A percentile compares a stretch with the other conserved stretches of the same genome.
These are phyloP conservation scores for Pseudogymnoascus sp. DNA, from an alignment of 2,329 filamentous ascomycete genomes.

Conservation along the genomic window DNA sequence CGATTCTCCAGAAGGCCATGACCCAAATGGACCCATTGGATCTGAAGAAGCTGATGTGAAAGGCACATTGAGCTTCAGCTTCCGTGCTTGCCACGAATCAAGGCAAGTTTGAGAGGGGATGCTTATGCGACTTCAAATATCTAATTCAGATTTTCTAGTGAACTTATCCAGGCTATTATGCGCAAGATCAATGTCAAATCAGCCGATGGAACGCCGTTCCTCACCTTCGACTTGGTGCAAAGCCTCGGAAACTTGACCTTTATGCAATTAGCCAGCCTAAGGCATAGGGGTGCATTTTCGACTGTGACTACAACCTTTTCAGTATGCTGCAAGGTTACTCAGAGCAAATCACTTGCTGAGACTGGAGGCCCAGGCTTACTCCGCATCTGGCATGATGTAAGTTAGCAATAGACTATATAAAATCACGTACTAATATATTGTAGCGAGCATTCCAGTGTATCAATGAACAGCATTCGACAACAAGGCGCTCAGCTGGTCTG, in stretches of 20 bases:
- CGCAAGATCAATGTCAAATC: slow-evolving; percentile 43
- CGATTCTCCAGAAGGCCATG: slow-evolving; percentile 86
- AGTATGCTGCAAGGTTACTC: slow-evolving; percentile 62
- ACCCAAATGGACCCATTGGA: slow-evolving; percentile 68
- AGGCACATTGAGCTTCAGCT: slow-evolving; percentile 87
- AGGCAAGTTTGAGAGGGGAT: slow-evolving; percentile 47
- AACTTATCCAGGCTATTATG: slow-evolving; percentile 58
- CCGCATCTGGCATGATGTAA: slow-evolving; percentile 61
- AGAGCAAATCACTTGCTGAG: slow-evolving; percentile 39
- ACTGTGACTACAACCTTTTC: slow-evolving; percentile 85
- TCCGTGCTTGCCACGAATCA: slow-evolving; percentile 88
- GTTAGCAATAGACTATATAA: slow-evolving; percentile 12
- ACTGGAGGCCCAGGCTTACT: slow-evolving; percentile 33
- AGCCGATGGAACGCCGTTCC: slow-evolving; percentile 33
- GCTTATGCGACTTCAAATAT: background rate
- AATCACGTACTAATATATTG: slow-evolving; percentile 11
- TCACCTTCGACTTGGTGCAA: slow-evolving; percentile 50
- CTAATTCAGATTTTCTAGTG: slow-evolving; percentile 39
- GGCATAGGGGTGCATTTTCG: slow-evolving; percentile 88
- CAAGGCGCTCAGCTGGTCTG: slow-evolving; percentile 83
- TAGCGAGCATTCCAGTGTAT: slow-evolving; percentile 63
- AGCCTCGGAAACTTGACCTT: slow-evolving; percentile 68
- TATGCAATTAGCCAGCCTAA: slow-evolving; percentile 68
- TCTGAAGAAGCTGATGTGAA: slow-evolving; percentile 70
- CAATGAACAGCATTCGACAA: slow-evolving; percentile 68